Base-by-base conservation (phyloP, 1,284 basidiomycete genomes). In the Athelia psychrophila region DNA sequence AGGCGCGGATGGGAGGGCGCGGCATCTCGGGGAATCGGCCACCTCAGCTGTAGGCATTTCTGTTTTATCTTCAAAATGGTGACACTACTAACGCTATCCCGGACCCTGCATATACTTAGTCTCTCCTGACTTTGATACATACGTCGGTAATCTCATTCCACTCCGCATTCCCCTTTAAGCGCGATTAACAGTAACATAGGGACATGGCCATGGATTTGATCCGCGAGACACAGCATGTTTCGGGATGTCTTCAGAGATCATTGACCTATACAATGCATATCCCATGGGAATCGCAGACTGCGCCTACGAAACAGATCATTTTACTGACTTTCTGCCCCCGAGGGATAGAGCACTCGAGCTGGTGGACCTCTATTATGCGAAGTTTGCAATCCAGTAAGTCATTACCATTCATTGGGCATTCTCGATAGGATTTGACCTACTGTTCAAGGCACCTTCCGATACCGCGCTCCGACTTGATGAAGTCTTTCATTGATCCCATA, bases 371-470 rank as follows among this genome's bases (percentile, higher is more conserved):
- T 80, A 77, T 53, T 80, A 76, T 54, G 54, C 61, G 18, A 65
- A 71, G 42, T 71, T 69, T 32, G 70, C 75, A 5, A 80, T 76
- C 75, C 69, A 77, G 79, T 79, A 62, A 56, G 79, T 67, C n/a
- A 9, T 25, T 58, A 42, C 35, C 18, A 19, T n/a, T n/a, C n/a
- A n/a, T n/a, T n/a, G 20, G 20, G 16, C 15, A 50, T 13, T 15
- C 25, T 25, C 44, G n/a, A 22, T 25, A 6, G 27, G 1, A 18
- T 6, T 38, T 35, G 49, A 40, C n/a, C n/a, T 24, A n/a, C 45
- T 5, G 9, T 6, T 42, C 38, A 51, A 79, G 76, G 65, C 74
- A 74, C 52, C 66, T 76, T 54, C 75, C 76, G 10, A 62, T 79
- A 36, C 53, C 64, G 3, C 66, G 62, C 3, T 48, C 64, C 3